Evolutionary conservation across 495 filamentous ascomycete genomes (phyloP), one percentile per base, ranked within the genome.

Genomic region (Lindgomyces ingoldianus): DNA sequence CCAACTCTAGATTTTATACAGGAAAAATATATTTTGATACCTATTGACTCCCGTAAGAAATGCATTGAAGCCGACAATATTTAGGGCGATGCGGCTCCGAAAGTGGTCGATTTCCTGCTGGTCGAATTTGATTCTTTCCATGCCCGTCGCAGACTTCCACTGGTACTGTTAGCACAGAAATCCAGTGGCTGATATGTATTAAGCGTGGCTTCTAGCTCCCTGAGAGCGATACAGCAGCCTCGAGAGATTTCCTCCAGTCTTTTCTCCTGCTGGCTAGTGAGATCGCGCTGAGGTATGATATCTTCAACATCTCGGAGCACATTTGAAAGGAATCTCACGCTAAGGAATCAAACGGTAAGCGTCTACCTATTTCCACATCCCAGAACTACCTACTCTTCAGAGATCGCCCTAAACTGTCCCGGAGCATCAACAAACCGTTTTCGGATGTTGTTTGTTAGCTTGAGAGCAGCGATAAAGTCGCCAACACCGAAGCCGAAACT

Each of bases 401-500:
- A 69, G 18, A 77, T 72, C 8, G 42, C 71, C 22, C 64, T 55
- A 45, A 72, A 75, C 60, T 74, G 64, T 9, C 27, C 29, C 30
- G 74, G 75, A 16, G 71, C 71, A 24, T 66, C 60, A 4, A 62
- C 63, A 52, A 75, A 76, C 25, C 65, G 59, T 45, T 62, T 71
- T 22, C 70, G 67, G 42, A 77, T 26, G 45, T 66, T 63, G 9
- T 64, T 69, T 22, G 58, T 68, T 11, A 76, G 68, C 36, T 73
- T 19, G 22, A 72, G 54, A 45, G 65, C 33, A 1, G 72, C 51
- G 55, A 75, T 53, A 39, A 75, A 69, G 48, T 75, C 73, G 30
- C 70, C 64, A 21, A 74, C 46, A 41, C 67, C 59, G 45, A 72
- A 75, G 22, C 73, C 74, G 58, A 76, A 74, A 51, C 73, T 75